phyloP scores from a whole-genome alignment of 2,329 filamentous ascomycete species.

The Xylariomycetidae sp. region DNA sequence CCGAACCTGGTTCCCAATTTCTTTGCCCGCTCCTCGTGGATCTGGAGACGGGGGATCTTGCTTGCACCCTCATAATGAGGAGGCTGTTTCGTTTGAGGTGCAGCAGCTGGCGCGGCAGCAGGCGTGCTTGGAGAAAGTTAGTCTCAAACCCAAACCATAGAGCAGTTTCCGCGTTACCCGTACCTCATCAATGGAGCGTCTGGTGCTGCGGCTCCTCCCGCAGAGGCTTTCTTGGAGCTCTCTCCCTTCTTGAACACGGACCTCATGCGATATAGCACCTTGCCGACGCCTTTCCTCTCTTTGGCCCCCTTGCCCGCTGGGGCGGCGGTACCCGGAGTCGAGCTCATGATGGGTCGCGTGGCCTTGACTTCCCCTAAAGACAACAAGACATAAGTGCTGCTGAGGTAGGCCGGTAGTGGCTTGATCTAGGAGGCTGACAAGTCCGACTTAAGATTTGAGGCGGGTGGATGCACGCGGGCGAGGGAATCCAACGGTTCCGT shows the following conservation, averaged over 20 bases:
- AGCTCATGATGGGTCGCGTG: too few relatives aligned
- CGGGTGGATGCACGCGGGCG: too few relatives aligned
- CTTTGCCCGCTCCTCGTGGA: constrained; percentile 53
- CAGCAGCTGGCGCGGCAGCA: constrained; percentile 5
- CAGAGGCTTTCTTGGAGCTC: constrained; percentile 14
- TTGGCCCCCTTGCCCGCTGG: constrained; percentile 23
- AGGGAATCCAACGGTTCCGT: too few relatives aligned
- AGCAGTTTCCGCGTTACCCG: constrained; percentile 2
- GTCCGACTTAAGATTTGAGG: too few relatives aligned
- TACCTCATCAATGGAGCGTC: constrained; percentile 22
- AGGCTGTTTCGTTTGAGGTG: constrained; percentile 7
- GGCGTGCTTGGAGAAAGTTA: constrained; percentile 17
- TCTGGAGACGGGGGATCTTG: constrained; percentile 43
- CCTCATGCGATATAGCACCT: constrained; percentile 45
- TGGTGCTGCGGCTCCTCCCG: too few relatives aligned
- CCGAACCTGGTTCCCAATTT: constrained; percentile 52
- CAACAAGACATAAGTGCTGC: too few relatives aligned
- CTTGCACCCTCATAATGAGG: constrained; percentile 24
- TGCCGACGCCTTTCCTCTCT: constrained; percentile 42
- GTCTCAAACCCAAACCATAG: constrained; percentile 2
- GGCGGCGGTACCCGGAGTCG: constrained; percentile 23
- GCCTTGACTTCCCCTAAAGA: too few relatives aligned
- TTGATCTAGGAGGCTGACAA: too few relatives aligned
- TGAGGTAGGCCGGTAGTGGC: too few relatives aligned
- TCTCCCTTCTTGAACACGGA: constrained; percentile 45